phyloP scores from a whole-genome alignment of 2,329 filamentous ascomycete species.

The Aspergillus ibericus region DNA sequence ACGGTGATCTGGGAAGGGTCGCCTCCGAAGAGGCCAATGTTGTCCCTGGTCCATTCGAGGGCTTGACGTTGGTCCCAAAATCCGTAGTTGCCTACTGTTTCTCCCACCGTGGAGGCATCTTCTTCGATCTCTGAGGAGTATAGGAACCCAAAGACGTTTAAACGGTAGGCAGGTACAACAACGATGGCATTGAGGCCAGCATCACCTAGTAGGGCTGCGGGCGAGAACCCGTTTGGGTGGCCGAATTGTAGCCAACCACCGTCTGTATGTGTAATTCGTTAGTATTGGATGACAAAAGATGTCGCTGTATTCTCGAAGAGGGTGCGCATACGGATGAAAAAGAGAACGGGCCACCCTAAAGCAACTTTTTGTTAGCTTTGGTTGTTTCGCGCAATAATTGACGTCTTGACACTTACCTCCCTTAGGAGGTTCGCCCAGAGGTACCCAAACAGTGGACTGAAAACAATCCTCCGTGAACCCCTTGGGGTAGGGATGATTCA shows the following conservation, averaged over 20 bases:
- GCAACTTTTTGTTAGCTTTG: neutral
- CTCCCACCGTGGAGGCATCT: slow-evolving; percentile 39
- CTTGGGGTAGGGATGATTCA: slow-evolving; percentile 32
- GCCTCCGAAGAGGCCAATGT: slow-evolving; percentile 54
- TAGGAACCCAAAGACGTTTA: slow-evolving; percentile 59
- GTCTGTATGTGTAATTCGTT: slow-evolving; percentile 28
- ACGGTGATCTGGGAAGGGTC: slow-evolving; percentile 54
- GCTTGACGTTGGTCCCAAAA: slow-evolving; percentile 60
- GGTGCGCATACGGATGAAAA: slow-evolving; percentile 54
- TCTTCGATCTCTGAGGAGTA: slow-evolving; percentile 49
- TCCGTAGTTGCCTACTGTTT: slow-evolving; percentile 51
- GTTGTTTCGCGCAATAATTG: neutral
- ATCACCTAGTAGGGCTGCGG: slow-evolving; percentile 50
- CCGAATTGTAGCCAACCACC: slow-evolving; percentile 61
- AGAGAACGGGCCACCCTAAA: slow-evolving; percentile 56
- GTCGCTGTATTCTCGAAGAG: neutral
- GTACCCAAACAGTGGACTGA: slow-evolving; percentile 58
- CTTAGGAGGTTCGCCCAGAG: slow-evolving; percentile 45
- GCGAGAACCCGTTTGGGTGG: slow-evolving; percentile 49
- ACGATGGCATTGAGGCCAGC: slow-evolving; percentile 52
- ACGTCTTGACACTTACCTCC: slow-evolving; percentile 23
- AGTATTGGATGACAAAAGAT: neutral
- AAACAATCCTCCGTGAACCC: slow-evolving; percentile 55
- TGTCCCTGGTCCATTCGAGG: slow-evolving; percentile 56
- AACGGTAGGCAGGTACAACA: slow-evolving; percentile 57